Conservation (phyloP, 1,284 basidiomycete species). For the Fistulinella cinereoalba region DNA sequence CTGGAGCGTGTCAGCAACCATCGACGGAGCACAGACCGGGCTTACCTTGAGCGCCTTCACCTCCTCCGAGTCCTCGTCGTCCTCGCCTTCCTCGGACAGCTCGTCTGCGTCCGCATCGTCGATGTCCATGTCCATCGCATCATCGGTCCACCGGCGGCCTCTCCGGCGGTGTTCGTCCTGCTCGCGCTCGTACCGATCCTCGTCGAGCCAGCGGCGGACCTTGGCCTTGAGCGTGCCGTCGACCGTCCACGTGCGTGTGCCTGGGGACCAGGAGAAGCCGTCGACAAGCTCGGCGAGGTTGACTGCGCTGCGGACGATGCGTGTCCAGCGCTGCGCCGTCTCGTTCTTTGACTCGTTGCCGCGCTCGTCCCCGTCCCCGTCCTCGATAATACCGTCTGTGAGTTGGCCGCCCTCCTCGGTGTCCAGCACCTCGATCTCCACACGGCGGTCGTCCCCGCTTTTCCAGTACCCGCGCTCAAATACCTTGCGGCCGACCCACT, state of each 20-base stretch:
- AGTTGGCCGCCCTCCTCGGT: constrained; percentile 53
- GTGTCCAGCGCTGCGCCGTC: constrained; percentile 60
- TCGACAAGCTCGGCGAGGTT: constrained; percentile 70
- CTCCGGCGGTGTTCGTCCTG: constrained; percentile 63
- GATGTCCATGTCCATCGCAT: constrained; percentile 69
- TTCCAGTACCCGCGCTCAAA: constrained; percentile 94
- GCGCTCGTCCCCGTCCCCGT: constrained; percentile 58
- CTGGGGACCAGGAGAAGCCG: constrained; percentile 70
- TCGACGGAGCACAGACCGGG: constrained; percentile 1
- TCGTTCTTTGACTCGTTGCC: constrained; percentile 23
- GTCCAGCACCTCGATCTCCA: constrained; percentile 81
- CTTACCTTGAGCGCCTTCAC: constrained; percentile 73
- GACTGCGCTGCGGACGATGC: constrained; percentile 71
- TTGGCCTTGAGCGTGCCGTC: constrained; percentile 69
- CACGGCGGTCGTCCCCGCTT: constrained; percentile 56
- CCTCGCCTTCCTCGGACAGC: constrained; percentile 48
- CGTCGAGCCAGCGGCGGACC: constrained; percentile 66
- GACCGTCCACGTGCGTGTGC: constrained; percentile 62
- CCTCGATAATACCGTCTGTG: constrained; percentile 79
- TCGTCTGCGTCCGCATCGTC: constrained; percentile 38
- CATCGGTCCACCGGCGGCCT: constrained; percentile 60
- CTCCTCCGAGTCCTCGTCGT: constrained; percentile 70
- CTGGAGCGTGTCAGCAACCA: constrained; percentile 37
- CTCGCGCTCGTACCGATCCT: constrained; percentile 61
- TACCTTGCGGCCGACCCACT: constrained; percentile 87